Conservation (phyloP, 2,329 filamentous ascomycete species). For the Venturia nashicola region DNA sequence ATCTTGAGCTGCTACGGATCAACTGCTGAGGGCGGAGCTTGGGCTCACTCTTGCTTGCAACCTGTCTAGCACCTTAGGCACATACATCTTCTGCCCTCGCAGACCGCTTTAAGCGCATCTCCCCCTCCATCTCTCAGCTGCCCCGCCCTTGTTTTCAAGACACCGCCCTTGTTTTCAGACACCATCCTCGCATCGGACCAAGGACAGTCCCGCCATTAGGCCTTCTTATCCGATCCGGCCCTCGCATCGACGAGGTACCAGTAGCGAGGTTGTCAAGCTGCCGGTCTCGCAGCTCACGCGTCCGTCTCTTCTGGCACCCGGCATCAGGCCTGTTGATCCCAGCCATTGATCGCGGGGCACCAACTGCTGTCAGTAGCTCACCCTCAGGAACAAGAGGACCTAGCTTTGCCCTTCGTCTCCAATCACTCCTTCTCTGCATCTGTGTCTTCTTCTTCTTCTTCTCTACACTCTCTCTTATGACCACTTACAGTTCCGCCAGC, state of each 20-base stretch:
- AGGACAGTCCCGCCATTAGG: not conserved
- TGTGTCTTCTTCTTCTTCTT: conserved; percentile 2
- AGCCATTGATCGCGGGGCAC: not conserved
- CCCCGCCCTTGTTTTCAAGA: not conserved
- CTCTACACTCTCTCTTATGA: conserved; percentile 4
- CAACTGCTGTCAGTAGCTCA: not conserved
- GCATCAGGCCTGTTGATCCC: not conserved
- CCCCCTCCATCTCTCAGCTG: not conserved
- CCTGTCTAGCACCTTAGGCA: too few species aligned
- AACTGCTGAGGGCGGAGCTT: not conserved
- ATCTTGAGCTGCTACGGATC: not conserved
- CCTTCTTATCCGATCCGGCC: not conserved
- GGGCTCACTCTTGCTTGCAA: not conserved
- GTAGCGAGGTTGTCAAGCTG: not conserved
- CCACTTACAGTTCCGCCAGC: not conserved
- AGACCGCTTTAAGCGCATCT: not conserved
- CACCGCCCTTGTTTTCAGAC: not conserved
- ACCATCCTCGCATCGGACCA: not conserved
- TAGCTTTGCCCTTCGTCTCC: not conserved
- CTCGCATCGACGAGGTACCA: not conserved
- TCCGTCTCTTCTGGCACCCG: not conserved
- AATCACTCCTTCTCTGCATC: conserved; percentile 2
- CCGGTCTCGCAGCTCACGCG: not conserved
- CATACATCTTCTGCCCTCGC: not conserved
- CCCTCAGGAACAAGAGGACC: not conserved